Percentiles rank a stretch among this genome's conserved stretches.
These are phyloP conservation scores for Pyrenophora teres DNA, from an alignment of 2,329 filamentous ascomycete genomes.

Conservation along the genomic window DNA sequence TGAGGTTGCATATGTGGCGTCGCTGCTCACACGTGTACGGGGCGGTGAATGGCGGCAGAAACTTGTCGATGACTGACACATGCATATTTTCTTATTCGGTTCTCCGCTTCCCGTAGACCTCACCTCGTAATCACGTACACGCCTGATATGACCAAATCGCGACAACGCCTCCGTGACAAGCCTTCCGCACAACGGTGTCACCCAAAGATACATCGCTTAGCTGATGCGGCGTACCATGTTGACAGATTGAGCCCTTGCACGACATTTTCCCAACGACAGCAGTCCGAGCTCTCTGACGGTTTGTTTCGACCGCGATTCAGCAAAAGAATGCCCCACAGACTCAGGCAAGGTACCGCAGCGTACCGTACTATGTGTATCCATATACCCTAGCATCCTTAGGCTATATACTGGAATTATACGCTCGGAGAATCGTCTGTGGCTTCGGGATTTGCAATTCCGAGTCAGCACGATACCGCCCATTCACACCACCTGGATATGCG, in stretches of 20 bases:
- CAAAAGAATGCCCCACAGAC: conserved; percentile 10
- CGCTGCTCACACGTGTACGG: conserved; percentile 5
- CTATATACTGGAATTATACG: conserved; percentile 16
- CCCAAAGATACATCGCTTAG: background rate
- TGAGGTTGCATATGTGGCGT: conserved; percentile 1
- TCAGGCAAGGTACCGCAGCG: conserved; percentile 10
- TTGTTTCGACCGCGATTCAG: conserved; percentile 19
- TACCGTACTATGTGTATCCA: conserved; percentile 11
- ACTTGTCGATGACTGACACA: conserved; percentile 5
- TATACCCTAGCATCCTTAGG: conserved; percentile 12
- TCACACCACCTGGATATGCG: conserved; percentile 9
- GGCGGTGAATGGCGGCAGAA: conserved; percentile 11
- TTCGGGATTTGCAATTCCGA: conserved; percentile 33
- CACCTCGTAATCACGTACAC: conserved; percentile 16
- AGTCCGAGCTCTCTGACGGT: conserved; percentile 12
- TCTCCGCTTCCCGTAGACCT: conserved; percentile 19
- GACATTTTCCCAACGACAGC: conserved; percentile 3
- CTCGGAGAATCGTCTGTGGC: conserved; percentile 14
- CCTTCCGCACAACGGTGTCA: background rate
- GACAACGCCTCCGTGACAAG: conserved; percentile 1
- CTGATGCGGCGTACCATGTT: too few relatives aligned
- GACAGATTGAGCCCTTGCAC: background rate
- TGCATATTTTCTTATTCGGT: conserved; percentile 15
- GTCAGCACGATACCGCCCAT: conserved; percentile 20
- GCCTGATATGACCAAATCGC: conserved; percentile 5